Conservation (phyloP, 2,329 filamentous ascomycete species). For the Pseudovirgaria hyperparasitica region DNA sequence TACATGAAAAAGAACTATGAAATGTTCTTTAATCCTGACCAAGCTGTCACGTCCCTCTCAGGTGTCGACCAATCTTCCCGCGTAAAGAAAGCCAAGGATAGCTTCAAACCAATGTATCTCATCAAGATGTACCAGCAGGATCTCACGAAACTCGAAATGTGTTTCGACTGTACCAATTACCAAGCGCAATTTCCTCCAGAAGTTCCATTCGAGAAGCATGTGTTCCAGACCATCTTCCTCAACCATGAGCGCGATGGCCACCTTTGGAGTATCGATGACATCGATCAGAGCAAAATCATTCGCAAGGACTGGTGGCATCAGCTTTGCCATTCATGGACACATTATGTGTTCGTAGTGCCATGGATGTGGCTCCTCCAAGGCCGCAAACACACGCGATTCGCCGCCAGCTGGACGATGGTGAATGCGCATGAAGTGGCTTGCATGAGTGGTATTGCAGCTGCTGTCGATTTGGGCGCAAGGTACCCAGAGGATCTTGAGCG, state of each 20-base stretch:
- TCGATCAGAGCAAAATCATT: conserved; percentile 47
- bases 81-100: conserved; percentile 33
- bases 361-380: conserved; percentile 63
- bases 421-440: conserved; percentile 60
- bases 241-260: conserved; percentile 42
- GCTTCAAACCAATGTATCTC: conserved; percentile 53
- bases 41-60: conserved; percentile 29
- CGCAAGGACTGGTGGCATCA: conserved; percentile 57
- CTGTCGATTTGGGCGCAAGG: conserved; percentile 52
- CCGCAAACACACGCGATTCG: conserved; percentile 48
- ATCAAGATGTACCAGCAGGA: conserved; percentile 47
- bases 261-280: conserved; percentile 48
- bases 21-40: conserved; percentile 40
- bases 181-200: conserved; percentile 54
- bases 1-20: conserved; percentile 61
- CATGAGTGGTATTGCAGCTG: conserved; percentile 58
- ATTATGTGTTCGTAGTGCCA: conserved; percentile 53
- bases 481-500: conserved; percentile 51
- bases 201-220: conserved; percentile 44
- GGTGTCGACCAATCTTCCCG: conserved; percentile 28
- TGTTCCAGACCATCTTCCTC: conserved; percentile 59
- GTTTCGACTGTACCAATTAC: conserved; percentile 65
- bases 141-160: conserved; percentile 45
- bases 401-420: conserved; percentile 56
- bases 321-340: conserved; percentile 49